Percentiles rank a stretch among this genome's conserved stretches.
Evolutionary conservation across 805 yeast species (phyloP).

Genomic region (Vanderwaltozyma yarrowii): DNA sequence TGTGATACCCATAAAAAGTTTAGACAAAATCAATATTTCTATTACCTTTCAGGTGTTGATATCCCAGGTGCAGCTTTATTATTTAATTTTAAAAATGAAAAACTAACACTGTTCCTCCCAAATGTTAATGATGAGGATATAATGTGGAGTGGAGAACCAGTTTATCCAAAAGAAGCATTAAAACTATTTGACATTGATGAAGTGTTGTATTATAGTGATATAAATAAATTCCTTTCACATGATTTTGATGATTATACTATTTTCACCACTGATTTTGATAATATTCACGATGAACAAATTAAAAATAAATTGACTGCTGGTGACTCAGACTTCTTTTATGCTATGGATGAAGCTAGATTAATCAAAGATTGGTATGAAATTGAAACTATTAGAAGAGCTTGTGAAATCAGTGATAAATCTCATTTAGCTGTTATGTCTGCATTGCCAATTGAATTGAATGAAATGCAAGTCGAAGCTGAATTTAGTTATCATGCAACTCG

Average conservation of each 20-base stretch:
- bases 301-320: constrained; percentile 32
- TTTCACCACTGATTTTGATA: constrained; percentile 47
- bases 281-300: constrained; percentile 31
- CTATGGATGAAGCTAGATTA: constrained; percentile 79
- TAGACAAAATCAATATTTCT: constrained; percentile 88
- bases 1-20: constrained; percentile 71
- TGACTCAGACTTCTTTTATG: constrained; percentile 46
- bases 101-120: constrained; percentile 68
- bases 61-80: constrained; percentile 67
- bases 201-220: constrained; percentile 50
- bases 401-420: constrained; percentile 75
- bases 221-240: constrained; percentile 30
- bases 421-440: constrained; percentile 93
- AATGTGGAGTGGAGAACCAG: constrained; percentile 93
- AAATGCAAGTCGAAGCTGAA: constrained; percentile 92
- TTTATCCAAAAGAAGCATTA: constrained; percentile 53
- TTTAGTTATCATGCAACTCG: constrained; percentile 87
- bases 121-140: constrained; percentile 79
- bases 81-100: constrained; percentile 42
- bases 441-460: constrained; percentile 74
- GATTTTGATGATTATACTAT: constrained; percentile 21
- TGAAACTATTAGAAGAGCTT: constrained; percentile 65
- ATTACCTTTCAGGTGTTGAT: constrained; percentile 73
- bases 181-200: constrained; percentile 70
- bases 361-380: constrained; percentile 81